Base-by-base conservation (phyloP, 768 basidiomycete genomes). In the Auricularia auricula-judae region DNA sequence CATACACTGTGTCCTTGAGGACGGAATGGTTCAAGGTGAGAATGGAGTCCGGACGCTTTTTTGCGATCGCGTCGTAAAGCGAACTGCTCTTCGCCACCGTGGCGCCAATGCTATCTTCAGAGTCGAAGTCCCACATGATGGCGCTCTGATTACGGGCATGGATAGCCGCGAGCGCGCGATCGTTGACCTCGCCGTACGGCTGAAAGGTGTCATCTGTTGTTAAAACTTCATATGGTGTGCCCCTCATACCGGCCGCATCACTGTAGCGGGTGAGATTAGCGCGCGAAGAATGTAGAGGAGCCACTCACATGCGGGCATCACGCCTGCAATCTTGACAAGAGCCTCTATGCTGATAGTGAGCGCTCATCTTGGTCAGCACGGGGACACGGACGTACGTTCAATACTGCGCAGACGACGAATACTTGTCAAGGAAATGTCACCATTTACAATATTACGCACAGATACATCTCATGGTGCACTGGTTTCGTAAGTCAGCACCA, bases 161-260 rank as follows among this genome's bases (percentile, higher is more conserved):
- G 11, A 79, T 72, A 5, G 75, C 76, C 3, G 72, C 62, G 0
- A 68, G 69, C 14, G 80, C 78, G 23, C 72, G 66, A 60, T 77
- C 67, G 65, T 80, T 80, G 71, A 75, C 77, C 59, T 72, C 71
- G 1, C 81, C 81, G 65, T 74, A 82, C 11, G 81, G 81, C 56
- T 59, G 39, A 14, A 42, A 7, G 8, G 39, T 7, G 39, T 42
- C 39, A 42, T 1, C 29, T 29, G 29, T 29, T 2, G 29, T 14
- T 8, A 42, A 42, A 42, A 8, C 8, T 14, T 7, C 7, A 42
- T 7, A 42, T 14, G 8, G 39, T 7, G 12, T 14, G 39, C 8
- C 39, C 8, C 12, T 42, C 47, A 12, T 51, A 51, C 47, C 47
- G 47, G 47, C 11, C 47, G 47, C 47, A 51, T 51, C 47, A 51